Base-by-base conservation (phyloP, 176 grass and related monocot species). In the Hsuehochloa calcarea region DNA sequence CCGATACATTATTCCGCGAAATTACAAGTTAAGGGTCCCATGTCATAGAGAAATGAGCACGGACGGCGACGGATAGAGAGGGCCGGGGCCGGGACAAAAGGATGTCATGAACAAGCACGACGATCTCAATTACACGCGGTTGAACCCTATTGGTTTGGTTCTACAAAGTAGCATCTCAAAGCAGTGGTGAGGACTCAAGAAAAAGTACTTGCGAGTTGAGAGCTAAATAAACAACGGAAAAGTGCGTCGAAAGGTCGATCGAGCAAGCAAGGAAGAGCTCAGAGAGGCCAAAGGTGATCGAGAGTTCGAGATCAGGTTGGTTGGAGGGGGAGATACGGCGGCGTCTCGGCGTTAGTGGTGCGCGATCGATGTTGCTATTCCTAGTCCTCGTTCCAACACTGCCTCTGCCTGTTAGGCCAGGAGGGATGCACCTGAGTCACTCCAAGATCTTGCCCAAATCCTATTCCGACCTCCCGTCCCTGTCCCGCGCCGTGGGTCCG, bases 361-460 rank as follows among this genome's bases (percentile, higher is more conserved):
- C 52, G 68, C 59, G 68, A 37, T 35, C 59, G 68, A 37, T 35
- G 82, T 45, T 75, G 85, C 85, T 38, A 13, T 49, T 68, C 40
- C 62, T 61, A 77, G 78, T 81, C 65, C 61, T 67, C 66, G 71
- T 77, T 82, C 66, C 89, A 79, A 26, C 84, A 5, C 80, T 25
- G 20, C 20, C 26, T 17, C 20, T 10, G 11, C 12, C 50, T 11
- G 8, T 8, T 47, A 45, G 72, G 9, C 78, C 23, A 90, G 49
- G 80, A 50, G 80, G 85, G 89, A 87, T 68, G 89, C 89, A 90
- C 83, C 83, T 26, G 69, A 44, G 64, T 34, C 15, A 1, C 60
- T 7, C 39, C 89, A 15, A 25, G 88, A 90, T 90, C 89, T 77
- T 74, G 11, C 59, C 29, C 80, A 68, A n/a, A 90, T 87, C 89